phyloP scores from a whole-genome alignment of 495 filamentous ascomycete species.

The Xylaria cubensis region DNA sequence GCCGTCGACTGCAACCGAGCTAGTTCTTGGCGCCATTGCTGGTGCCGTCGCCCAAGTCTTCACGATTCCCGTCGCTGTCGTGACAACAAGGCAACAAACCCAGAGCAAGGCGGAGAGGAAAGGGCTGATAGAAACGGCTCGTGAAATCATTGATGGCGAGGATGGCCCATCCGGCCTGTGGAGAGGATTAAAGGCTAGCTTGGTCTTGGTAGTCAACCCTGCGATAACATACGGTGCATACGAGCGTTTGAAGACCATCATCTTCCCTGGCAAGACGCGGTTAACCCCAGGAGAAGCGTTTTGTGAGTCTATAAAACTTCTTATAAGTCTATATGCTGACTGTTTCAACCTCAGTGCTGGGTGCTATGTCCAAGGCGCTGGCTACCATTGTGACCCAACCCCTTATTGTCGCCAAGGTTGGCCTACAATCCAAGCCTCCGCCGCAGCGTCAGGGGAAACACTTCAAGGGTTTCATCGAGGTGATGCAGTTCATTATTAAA shows the following conservation, averaged over 20 bases:
- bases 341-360: constrained; percentile 67
- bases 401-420: constrained; percentile 97
- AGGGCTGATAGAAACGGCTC: constrained; percentile 85
- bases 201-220: constrained; percentile 96
- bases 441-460: constrained; percentile 84
- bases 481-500: constrained; percentile 90
- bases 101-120: constrained; percentile 82
- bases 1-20: constrained; percentile 84
- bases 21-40: constrained; percentile 84
- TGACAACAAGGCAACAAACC: constrained; percentile 96
- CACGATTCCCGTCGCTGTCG: constrained; percentile 93
- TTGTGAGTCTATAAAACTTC: constrained; percentile 60
- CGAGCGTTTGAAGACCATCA: constrained; percentile 78
- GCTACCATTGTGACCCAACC: constrained; percentile 95
- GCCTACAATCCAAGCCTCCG: constrained; percentile 90
- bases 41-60: constrained; percentile 94
- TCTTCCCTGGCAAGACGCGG: constrained; percentile 79
- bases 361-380: constrained; percentile 89
- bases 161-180: constrained; percentile 91
- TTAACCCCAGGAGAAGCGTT: constrained; percentile 91
- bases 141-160: constrained; percentile 86
- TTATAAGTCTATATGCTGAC: constrained; percentile 24
- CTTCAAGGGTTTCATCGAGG: constrained; percentile 93
- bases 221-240: constrained; percentile 99
- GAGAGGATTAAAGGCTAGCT: constrained; percentile 93